phyloP scores from a whole-genome alignment of 306 rosid genomes.

The Prunus mume region DNA sequence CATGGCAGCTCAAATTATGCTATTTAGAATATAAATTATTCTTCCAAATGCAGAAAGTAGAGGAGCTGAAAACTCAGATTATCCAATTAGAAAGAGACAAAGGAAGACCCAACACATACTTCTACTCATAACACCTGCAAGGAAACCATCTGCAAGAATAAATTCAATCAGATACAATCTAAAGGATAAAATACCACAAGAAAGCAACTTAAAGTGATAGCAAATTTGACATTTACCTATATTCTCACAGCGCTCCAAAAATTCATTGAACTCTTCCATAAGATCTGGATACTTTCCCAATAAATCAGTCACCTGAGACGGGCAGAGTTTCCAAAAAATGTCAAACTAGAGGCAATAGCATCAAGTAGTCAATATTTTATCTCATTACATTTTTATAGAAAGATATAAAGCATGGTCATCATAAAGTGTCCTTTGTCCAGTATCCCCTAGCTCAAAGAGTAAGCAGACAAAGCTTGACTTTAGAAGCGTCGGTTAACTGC shows the following conservation, averaged over 20 bases:
- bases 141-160: conserved; percentile 90
- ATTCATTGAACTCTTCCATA: conserved; percentile 86
- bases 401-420: background rate
- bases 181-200: conserved; percentile 16
- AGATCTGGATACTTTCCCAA: conserved; percentile 91
- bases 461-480: conserved; percentile 6
- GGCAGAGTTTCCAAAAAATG: conserved; percentile 21
- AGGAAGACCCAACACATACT: conserved; percentile 50
- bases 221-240: conserved; percentile 50
- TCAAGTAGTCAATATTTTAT: conserved; percentile 3
- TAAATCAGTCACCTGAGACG: conserved; percentile 76
- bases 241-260: conserved; percentile 85
- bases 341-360: conserved; percentile 9
- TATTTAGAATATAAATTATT: conserved; percentile 14
- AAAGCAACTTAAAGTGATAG: conserved; percentile 17
- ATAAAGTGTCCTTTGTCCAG: background rate
- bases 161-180: conserved; percentile 35
- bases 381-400: background rate
- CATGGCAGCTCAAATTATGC: conserved; percentile 5
- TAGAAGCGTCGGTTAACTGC: conserved; percentile 12
- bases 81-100: conserved; percentile 10
- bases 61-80: background rate
- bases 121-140: conserved; percentile 85
- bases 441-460: background rate
- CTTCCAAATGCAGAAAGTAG: background rate